These are phyloP conservation scores for Rhododendron williamsianum DNA, from an alignment of 148 eudicot genomes.

Conservation along the genomic window DNA sequence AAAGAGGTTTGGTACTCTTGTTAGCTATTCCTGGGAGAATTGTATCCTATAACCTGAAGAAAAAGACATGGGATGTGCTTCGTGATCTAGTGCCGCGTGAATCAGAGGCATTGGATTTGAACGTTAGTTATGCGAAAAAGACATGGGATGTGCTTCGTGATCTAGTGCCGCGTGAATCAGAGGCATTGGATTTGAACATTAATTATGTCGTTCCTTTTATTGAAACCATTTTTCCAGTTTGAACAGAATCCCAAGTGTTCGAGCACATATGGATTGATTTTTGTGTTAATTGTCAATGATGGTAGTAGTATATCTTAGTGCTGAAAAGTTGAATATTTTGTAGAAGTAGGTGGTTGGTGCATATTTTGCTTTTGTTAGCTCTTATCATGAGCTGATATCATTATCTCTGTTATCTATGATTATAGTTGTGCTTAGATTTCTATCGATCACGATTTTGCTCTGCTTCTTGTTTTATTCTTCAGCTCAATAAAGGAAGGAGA, in stretches of 20 bases:
- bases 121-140: too few relatives aligned
- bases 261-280: neutral
- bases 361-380: too few relatives aligned
- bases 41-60: neutral
- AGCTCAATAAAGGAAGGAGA: too few relatives aligned
- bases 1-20: neutral
- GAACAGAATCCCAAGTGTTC: neutral
- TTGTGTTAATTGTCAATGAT: too few relatives aligned
- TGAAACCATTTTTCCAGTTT: neutral
- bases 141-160: neutral
- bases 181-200: too few relatives aligned
- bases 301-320: neutral
- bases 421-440: too few relatives aligned
- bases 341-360: too few relatives aligned
- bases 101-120: neutral
- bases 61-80: neutral
- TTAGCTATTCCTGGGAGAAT: neutral
- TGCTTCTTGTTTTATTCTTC: too few relatives aligned
- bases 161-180: too few relatives aligned
- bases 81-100: neutral
- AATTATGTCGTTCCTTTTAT: neutral
- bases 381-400: too few relatives aligned
- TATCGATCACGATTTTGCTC: too few relatives aligned
- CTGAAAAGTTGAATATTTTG: neutral
- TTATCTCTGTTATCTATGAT: too few relatives aligned